Evolutionary conservation across 2,329 filamentous ascomycete species (phyloP).

Genomic region (Aspergillus neotritici): DNA sequence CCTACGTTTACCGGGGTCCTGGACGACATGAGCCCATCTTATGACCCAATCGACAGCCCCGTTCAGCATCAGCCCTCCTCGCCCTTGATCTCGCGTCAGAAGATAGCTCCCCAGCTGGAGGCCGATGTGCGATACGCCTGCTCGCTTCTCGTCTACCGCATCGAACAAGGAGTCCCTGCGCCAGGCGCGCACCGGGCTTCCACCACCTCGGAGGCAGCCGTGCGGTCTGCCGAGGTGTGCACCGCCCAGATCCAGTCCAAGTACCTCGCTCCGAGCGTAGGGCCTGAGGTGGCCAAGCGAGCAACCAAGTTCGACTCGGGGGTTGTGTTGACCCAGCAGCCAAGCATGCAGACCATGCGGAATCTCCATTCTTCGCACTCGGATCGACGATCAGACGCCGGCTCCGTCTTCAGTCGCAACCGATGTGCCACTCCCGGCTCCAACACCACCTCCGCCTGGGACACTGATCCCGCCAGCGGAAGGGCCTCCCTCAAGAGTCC

Average conservation of each 20-base stretch:
- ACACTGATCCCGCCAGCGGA: constrained; percentile 2
- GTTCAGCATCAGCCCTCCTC: constrained; percentile 27
- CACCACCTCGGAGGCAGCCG: neutral
- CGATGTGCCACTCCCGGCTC: constrained; percentile 10
- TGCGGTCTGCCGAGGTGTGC: neutral
- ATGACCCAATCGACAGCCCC: constrained; percentile 33
- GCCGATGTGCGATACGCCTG: constrained; percentile 33
- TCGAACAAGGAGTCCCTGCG: constrained; percentile 20
- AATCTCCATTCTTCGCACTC: constrained; percentile 10
- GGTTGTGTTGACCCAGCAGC: constrained; percentile 16
- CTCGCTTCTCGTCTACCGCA: constrained; percentile 25
- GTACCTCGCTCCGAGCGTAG: constrained; percentile 4
- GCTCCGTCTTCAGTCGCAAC: constrained; percentile 5
- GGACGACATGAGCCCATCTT: constrained; percentile 19
- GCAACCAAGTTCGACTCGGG: constrained; percentile 20
- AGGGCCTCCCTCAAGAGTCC: constrained; percentile 3
- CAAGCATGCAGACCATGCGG: constrained; percentile 14
- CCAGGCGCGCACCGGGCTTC: neutral
- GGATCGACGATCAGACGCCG: constrained; percentile 4
- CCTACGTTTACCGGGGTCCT: constrained; percentile 10
- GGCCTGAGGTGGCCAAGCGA: constrained; percentile 3
- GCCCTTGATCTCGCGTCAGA: constrained; percentile 30
- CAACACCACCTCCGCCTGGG: constrained; percentile 1
- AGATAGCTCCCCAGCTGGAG: constrained; percentile 29
- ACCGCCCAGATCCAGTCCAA: constrained; percentile 9